Evolutionary conservation across 2,329 filamentous ascomycete genomes (phyloP).

Genomic region (Trichophyton benhamiae): DNA sequence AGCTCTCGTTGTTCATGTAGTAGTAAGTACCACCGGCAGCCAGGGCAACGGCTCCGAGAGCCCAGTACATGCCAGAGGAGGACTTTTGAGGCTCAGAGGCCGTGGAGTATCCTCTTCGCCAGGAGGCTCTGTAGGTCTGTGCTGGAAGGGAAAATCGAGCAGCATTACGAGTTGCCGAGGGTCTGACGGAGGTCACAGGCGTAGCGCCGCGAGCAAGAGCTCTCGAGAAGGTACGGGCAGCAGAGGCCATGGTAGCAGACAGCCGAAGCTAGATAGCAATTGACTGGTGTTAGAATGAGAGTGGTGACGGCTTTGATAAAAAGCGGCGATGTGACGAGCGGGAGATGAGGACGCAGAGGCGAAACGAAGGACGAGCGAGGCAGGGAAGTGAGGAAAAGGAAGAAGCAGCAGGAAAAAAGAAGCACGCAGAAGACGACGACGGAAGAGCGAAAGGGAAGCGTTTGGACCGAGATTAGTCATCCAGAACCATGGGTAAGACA

Average conservation of each 20-base stretch:
- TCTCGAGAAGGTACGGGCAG: conserved; percentile 32
- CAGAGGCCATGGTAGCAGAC: conserved; percentile 28
- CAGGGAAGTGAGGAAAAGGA: neutral
- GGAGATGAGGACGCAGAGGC: conserved; percentile 3
- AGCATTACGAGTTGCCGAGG: conserved; percentile 38
- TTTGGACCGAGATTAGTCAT: neutral
- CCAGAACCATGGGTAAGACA: neutral
- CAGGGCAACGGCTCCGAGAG: conserved; percentile 46
- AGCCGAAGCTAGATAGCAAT: conserved; percentile 2
- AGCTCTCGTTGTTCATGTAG: conserved; percentile 44
- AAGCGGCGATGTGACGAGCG: conserved; percentile 4
- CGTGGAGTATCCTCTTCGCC: conserved; percentile 69
- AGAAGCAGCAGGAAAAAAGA: conserved; percentile 3
- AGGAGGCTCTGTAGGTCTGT: conserved; percentile 59
- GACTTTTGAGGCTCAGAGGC: conserved; percentile 40
- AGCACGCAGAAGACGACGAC: neutral
- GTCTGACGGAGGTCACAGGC: conserved; percentile 24
- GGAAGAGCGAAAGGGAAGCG: neutral
- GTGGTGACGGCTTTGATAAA: conserved; percentile 5
- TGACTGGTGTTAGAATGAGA: neutral
- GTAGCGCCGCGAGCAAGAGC: conserved; percentile 31
- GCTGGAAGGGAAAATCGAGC: conserved; percentile 46
- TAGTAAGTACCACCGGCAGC: conserved; percentile 56
- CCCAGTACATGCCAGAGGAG: conserved; percentile 44
- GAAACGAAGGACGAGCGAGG: neutral